Conservation (phyloP, 768 basidiomycete genomes). For the Trichaptum fuscoviolaceum region DNA sequence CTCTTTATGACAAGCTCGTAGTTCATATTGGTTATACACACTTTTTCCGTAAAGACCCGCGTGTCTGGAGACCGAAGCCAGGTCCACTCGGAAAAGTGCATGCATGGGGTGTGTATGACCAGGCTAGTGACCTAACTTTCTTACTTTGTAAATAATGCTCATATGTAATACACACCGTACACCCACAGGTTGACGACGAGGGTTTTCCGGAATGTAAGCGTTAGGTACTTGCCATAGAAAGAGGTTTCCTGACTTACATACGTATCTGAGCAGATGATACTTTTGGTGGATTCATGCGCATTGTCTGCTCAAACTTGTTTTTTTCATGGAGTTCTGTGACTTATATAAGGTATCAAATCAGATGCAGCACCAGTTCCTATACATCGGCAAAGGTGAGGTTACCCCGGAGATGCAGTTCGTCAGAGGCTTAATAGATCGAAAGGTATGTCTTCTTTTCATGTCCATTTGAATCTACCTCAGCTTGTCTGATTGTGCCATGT, state of each 20-base stretch:
- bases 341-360: slow-evolving; percentile 10
- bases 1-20: neutral
- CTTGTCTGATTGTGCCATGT: neutral
- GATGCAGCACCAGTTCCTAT: slow-evolving; percentile 17
- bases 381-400: slow-evolving; percentile 4
- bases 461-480: too few species aligned
- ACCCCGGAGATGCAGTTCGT: slow-evolving; percentile 23
- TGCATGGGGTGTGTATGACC: slow-evolving; percentile 25
- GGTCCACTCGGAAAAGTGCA: slow-evolving; percentile 25
- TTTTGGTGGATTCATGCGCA: neutral
- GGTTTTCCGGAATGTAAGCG: neutral
- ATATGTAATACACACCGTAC: slow-evolving; percentile 8
- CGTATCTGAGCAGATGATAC: neutral
- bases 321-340: neutral
- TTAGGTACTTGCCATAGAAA: neutral
- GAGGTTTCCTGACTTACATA: neutral
- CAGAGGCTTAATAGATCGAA: slow-evolving; percentile 21
- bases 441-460: slow-evolving; percentile 13
- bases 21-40: neutral
- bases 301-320: neutral
- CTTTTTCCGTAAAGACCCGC: slow-evolving; percentile 16
- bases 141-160: neutral
- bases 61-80: slow-evolving; percentile 16
- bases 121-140: neutral
- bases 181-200: slow-evolving; percentile 2